phyloP scores from a whole-genome alignment of 1,139 yeast genomes.

The Hyphopichia buzzinii region DNA sequence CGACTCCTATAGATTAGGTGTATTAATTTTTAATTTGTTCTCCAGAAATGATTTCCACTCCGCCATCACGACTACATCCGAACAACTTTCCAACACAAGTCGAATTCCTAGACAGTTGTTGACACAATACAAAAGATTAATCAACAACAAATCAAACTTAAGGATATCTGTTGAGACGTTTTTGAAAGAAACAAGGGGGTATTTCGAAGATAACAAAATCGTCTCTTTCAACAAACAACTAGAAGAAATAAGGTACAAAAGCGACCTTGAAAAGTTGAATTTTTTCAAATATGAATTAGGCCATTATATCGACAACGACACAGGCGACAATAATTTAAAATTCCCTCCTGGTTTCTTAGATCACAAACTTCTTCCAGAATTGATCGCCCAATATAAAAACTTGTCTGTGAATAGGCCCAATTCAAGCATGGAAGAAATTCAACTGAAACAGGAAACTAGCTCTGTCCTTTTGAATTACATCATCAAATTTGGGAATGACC shows the following conservation, averaged over 20 bases:
- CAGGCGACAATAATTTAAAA: conserved; percentile 13
- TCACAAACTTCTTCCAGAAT: conserved; percentile 65
- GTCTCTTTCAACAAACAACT: conserved; percentile 49
- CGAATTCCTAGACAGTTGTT: conserved; percentile 13
- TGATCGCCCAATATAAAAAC: conserved; percentile 37
- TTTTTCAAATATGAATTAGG: conserved; percentile 49
- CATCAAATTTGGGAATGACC: conserved; percentile 41
- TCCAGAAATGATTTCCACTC: conserved; percentile 13
- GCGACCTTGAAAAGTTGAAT: conserved; percentile 49
- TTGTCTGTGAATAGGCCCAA: conserved; percentile 20
- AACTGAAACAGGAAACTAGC: conserved; percentile 37
- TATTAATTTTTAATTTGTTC: conserved; percentile 48
- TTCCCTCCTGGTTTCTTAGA: conserved; percentile 64
- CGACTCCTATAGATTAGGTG: conserved; percentile 67
- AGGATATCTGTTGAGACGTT: conserved; percentile 54
- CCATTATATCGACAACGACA: conserved; percentile 19
- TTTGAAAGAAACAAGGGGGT: conserved; percentile 39
- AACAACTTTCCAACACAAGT: conserved; percentile 1
- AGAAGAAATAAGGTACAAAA: conserved; percentile 51
- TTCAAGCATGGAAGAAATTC: conserved; percentile 23
- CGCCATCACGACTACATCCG: background rate
- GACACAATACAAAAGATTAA: conserved; percentile 19
- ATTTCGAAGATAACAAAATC: conserved; percentile 42
- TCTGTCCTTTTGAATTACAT: conserved; percentile 47
- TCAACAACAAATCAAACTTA: conserved; percentile 25